Evolutionary conservation across 192 early-diverging fungal species (phyloP).

Genomic region (Coemansia sp.): DNA sequence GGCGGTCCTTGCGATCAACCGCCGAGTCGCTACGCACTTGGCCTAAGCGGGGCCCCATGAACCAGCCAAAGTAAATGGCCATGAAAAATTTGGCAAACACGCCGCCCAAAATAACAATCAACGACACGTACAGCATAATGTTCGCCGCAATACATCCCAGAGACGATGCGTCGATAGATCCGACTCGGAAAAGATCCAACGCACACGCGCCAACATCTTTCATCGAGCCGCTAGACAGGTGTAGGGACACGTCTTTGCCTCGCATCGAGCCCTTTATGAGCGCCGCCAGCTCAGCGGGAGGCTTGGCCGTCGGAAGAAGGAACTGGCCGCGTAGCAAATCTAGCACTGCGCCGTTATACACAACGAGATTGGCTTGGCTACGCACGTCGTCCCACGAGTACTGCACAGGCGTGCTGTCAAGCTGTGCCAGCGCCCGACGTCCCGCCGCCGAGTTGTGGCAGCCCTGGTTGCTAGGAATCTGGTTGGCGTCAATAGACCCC

Average conservation of each 20-base stretch:
- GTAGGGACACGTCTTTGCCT: conserved; percentile 58
- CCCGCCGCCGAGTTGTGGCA: conserved; percentile 64
- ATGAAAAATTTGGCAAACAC: conserved; percentile 66
- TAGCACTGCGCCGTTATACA: conserved; percentile 78
- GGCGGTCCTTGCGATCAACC: conserved; percentile 69
- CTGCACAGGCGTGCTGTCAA: conserved; percentile 59
- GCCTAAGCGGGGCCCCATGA: conserved; percentile 74
- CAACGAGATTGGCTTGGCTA: conserved; percentile 63
- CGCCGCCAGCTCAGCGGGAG: conserved; percentile 27
- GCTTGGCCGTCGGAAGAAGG: conserved; percentile 59
- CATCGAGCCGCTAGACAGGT: conserved; percentile 57
- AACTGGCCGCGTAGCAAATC: conserved; percentile 69
- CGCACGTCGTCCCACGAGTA: conserved; percentile 71
- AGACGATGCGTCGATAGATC: conserved; percentile 74
- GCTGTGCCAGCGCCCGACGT: conserved; percentile 47
- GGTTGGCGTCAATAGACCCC: conserved; percentile 42
- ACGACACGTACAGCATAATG: conserved; percentile 60
- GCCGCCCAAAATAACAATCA: conserved; percentile 74
- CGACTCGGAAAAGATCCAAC: conserved; percentile 78
- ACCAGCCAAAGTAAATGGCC: conserved; percentile 73
- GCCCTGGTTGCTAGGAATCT: conserved; percentile 59
- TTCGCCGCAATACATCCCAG: conserved; percentile 82
- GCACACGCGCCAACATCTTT: conserved; percentile 70
- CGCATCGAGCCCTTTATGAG: conserved; percentile 52
- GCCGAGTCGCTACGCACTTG: conserved; percentile 69